A percentile compares a stretch with the other conserved stretches of the same genome.
Conservation (phyloP, 257 asterid species). For the Rauvolfia tetraphylla region DNA sequence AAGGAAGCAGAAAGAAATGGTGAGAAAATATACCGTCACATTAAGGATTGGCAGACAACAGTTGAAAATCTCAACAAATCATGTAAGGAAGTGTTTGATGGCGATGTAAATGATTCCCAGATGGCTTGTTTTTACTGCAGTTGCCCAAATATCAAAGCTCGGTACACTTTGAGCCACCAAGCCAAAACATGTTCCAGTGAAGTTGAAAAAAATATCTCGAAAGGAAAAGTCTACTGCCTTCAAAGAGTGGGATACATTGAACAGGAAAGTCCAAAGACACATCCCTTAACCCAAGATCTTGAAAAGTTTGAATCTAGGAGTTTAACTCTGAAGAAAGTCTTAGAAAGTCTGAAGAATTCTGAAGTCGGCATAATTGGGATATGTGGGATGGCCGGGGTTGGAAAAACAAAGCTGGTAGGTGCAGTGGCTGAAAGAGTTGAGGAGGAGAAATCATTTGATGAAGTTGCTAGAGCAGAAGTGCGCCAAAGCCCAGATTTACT, state of each 20-base stretch:
- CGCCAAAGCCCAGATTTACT: background rate
- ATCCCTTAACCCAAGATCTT: background rate
- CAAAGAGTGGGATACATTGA: background rate
- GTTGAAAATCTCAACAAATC: background rate
- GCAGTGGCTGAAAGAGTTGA: constrained; percentile 9
- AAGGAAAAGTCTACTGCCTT: background rate
- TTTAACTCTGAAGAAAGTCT: background rate
- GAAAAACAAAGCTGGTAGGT: background rate
- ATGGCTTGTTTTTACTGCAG: background rate
- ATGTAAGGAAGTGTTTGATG: background rate
- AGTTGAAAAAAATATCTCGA: background rate
- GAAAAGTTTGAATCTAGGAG: constrained; percentile 1
- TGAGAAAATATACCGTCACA: background rate
- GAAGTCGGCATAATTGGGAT: background rate
- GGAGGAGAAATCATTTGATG: constrained; percentile 4
- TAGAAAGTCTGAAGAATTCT: background rate
- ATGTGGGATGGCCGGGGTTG: background rate
- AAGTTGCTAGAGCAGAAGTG: constrained; percentile 10
- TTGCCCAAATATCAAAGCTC: constrained; percentile 8
- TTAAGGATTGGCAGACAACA: background rate
- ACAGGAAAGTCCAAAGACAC: background rate
- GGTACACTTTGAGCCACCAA: constrained; percentile 15
- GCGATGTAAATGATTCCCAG: background rate
- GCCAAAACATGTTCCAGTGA: background rate
- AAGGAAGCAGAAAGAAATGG: constrained; percentile 10